A percentile compares a stretch with the other conserved stretches of the same genome.
These are phyloP conservation scores for Camellia granthamiana DNA, from an alignment of 148 eudicot species.

Conservation along the genomic window DNA sequence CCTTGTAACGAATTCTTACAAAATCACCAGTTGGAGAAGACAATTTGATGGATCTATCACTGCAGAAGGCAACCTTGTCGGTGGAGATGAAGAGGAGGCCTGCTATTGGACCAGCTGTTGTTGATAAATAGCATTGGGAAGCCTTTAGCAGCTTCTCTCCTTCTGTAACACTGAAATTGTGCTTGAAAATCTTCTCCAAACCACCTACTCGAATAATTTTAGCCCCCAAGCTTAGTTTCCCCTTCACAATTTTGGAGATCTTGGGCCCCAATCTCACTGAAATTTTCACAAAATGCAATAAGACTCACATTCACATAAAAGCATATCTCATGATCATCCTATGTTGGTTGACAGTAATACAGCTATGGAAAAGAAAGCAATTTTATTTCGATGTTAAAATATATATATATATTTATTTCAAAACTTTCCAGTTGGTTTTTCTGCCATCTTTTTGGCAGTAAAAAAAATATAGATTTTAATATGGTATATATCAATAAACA, in stretches of 20 bases:
- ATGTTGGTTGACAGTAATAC: no score
- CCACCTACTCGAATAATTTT: conserved; percentile 22
- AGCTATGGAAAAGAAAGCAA: no score
- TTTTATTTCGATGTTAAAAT: neutral
- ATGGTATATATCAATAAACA: no score
- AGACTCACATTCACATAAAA: no score
- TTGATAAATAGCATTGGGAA: conserved; percentile 41
- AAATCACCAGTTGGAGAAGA: conserved; percentile 26
- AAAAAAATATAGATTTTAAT: no score
- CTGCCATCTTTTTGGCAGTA: no score
- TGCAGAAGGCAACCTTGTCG: conserved; percentile 43
- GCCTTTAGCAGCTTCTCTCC: conserved; percentile 44
- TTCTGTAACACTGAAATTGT: conserved; percentile 30
- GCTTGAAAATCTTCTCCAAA: conserved; percentile 34
- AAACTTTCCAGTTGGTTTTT: no score
- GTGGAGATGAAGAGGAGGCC: conserved; percentile 50
- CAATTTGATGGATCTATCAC: conserved; percentile 37
- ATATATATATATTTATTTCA: neutral
- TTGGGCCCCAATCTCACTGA: conserved; percentile 24
- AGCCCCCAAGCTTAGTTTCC: conserved; percentile 39
- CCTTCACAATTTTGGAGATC: conserved; percentile 26
- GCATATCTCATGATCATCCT: no score
- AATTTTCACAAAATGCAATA: neutral
- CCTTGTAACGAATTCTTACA: conserved; percentile 34
- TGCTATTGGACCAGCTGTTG: conserved; percentile 51